These are phyloP conservation scores for Monilinia vaccinii-corymbosi DNA, from an alignment of 2,329 filamentous ascomycete species.

Conservation along the genomic window DNA sequence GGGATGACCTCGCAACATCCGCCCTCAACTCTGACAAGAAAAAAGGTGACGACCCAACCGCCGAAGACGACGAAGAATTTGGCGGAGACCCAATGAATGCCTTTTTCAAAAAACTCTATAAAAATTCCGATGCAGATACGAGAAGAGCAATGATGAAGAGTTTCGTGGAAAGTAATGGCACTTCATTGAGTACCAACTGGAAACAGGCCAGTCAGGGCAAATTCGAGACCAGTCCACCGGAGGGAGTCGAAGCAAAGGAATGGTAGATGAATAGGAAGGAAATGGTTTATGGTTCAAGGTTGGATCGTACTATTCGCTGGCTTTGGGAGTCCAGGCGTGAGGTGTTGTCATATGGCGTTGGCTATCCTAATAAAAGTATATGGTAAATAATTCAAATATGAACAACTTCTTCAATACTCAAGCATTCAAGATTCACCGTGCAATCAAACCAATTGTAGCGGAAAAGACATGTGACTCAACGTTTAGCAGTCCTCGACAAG, in stretches of 20 bases:
- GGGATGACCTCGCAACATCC: slow-evolving; percentile 62
- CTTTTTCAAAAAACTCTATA: slow-evolving; percentile 90
- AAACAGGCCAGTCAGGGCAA: slow-evolving; percentile 62
- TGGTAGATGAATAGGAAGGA: slow-evolving; percentile 29
- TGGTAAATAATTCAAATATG: neutral
- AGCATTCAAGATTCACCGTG: too few relatives aligned
- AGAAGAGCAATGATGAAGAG: slow-evolving; percentile 97
- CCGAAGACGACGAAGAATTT: slow-evolving; percentile 37
- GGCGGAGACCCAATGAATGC: slow-evolving; percentile 58
- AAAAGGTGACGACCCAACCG: slow-evolving; percentile 23
- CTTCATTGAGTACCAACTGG: slow-evolving; percentile 89
- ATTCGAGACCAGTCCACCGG: slow-evolving; percentile 65
- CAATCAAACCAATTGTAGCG: too few relatives aligned
- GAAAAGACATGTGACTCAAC: too few relatives aligned
- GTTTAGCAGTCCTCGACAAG: too few relatives aligned
- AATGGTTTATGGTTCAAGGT: neutral
- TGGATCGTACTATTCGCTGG: neutral
- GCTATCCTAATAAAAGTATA: neutral
- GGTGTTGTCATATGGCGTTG: neutral
- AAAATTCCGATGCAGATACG: slow-evolving; percentile 66
- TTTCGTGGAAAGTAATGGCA: slow-evolving; percentile 88
- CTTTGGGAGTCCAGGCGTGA: neutral
- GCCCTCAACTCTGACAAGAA: slow-evolving; percentile 7
- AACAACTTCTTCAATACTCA: too few relatives aligned
- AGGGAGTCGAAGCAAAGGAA: slow-evolving; percentile 68